phyloP scores from a whole-genome alignment of 2,329 filamentous ascomycete genomes.

The Fusarium sp. region DNA sequence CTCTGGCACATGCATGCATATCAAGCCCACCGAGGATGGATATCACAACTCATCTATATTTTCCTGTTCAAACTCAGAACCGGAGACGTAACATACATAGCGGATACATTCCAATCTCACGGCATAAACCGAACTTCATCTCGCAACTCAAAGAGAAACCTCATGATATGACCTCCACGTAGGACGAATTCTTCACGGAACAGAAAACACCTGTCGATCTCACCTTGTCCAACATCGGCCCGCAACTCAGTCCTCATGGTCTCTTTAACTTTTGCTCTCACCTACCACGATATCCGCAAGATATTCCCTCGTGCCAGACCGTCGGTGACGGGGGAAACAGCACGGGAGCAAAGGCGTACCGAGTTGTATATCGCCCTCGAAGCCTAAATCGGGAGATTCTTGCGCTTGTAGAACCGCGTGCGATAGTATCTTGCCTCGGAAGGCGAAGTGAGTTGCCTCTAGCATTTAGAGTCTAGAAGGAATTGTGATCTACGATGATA shows the following conservation, averaged over 20 bases:
- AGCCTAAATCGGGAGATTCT: slow-evolving; percentile 43
- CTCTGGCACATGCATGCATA: slow-evolving; percentile 22
- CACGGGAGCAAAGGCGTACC: not conserved
- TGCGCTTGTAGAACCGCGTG: slow-evolving; percentile 40
- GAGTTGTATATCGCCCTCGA: slow-evolving; percentile 32
- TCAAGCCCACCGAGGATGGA: slow-evolving; percentile 13
- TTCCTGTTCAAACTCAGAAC: not conserved
- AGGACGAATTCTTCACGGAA: slow-evolving; percentile 14
- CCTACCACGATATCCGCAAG: slow-evolving; percentile 44
- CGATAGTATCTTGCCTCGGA: not conserved
- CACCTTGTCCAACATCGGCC: slow-evolving; percentile 25
- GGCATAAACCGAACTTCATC: not conserved
- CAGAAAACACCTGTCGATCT: slow-evolving; percentile 22
- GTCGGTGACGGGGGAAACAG: slow-evolving; percentile 2
- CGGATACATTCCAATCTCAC: slow-evolving; percentile 7
- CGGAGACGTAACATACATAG: not conserved
- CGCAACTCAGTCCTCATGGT: slow-evolving; percentile 19
- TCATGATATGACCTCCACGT: slow-evolving; percentile 15
- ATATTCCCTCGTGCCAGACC: slow-evolving; percentile 41
- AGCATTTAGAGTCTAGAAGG: not conserved
- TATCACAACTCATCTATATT: not conserved
- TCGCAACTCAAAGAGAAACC: not conserved
- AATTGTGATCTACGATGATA: not conserved
- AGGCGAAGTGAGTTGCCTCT: not conserved
- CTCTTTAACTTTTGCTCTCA: slow-evolving; percentile 8